A percentile compares a stretch with the other conserved stretches of the same genome.
These are phyloP conservation scores for Inonotus obliquus DNA, from an alignment of 1,284 basidiomycete genomes.

Conservation along the genomic window DNA sequence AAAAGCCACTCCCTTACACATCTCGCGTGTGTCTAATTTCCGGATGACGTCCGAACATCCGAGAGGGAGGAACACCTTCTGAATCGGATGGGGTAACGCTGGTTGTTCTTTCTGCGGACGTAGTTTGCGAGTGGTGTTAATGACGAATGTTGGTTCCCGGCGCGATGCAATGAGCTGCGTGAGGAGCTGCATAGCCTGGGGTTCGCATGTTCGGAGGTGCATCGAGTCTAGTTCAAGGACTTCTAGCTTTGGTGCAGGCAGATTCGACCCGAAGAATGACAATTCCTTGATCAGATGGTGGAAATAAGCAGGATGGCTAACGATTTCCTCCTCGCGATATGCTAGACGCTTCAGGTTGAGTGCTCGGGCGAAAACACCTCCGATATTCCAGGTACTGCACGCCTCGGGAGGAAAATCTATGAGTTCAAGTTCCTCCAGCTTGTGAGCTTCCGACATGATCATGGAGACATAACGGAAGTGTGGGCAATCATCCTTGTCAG, in stretches of 20 bases:
- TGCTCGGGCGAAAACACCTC: background rate
- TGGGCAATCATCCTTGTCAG: background rate
- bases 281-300: background rate
- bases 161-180: background rate
- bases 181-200: background rate
- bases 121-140: background rate
- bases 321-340: constrained; percentile 1
- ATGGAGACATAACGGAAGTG: background rate
- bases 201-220: background rate
- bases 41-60: background rate
- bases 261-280: background rate
- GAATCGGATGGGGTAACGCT: background rate
- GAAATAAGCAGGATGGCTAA: background rate
- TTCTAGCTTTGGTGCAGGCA: background rate
- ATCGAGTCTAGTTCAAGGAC: constrained; percentile 1
- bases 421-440: constrained; percentile 1
- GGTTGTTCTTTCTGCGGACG: background rate
- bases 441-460: background rate
- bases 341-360: background rate
- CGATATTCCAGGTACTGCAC: background rate
- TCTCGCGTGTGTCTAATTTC: background rate
- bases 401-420: background rate
- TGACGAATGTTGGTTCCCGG: background rate
- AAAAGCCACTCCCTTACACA: background rate
- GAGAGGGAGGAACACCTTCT: background rate